phyloP scores from a whole-genome alignment of 139 green algal genomes.

The Pleodorina starrii region DNA sequence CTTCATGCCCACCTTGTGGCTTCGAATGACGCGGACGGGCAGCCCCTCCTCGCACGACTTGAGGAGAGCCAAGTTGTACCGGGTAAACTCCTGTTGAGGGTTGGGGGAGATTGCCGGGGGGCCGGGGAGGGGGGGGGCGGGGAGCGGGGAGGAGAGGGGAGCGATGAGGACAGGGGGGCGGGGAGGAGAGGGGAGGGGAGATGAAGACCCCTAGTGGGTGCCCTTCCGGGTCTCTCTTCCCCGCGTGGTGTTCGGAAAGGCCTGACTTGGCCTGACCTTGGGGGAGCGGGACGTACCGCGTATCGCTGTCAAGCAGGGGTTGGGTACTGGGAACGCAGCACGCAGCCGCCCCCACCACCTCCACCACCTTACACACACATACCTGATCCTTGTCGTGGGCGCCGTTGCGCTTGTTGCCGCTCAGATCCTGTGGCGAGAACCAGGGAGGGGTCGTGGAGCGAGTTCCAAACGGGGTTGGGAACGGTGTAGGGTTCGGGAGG shows the following conservation, averaged over 20 bases:
- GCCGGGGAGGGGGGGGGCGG: slow-evolving; percentile 68
- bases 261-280: no score
- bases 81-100: slow-evolving; percentile 90
- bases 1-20: slow-evolving; percentile 68
- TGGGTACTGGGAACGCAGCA: no score
- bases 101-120: neutral
- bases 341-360: no score
- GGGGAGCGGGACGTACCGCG: no score
- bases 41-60: slow-evolving; percentile 88
- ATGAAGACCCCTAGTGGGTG: no score
- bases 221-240: no score
- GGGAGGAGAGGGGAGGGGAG: neutral
- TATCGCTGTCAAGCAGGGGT: no score
- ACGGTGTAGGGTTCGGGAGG: no score
- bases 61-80: slow-evolving; percentile 91
- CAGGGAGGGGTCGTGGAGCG: no score
- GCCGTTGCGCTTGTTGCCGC: slow-evolving; percentile 97
- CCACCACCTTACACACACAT: no score
- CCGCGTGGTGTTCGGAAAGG: no score
- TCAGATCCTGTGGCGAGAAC: slow-evolving; percentile 79
- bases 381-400: slow-evolving; percentile 42
- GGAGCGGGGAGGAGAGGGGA: neutral
- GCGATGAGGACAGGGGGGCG: neutral
- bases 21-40: slow-evolving; percentile 94
- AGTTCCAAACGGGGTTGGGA: no score